Evolutionary conservation across 176 grass and related monocot genomes (phyloP).

Genomic region (Bolboschoenus planiculmis): DNA sequence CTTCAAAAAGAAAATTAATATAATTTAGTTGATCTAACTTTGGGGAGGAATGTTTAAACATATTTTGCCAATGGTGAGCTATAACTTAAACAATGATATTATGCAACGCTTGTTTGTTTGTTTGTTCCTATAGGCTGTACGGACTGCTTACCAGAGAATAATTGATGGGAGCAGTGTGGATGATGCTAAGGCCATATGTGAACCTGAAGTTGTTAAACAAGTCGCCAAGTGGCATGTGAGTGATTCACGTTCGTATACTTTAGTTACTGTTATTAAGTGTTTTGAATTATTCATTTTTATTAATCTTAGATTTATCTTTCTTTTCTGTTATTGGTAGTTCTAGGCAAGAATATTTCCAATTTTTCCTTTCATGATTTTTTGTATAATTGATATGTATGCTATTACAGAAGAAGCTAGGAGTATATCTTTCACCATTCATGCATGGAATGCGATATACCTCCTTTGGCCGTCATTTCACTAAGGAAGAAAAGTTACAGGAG

Average conservation of each 20-base stretch:
- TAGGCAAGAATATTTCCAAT: neutral
- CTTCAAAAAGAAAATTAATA: neutral
- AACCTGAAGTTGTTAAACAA: constrained; percentile 61
- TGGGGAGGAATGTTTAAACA: neutral
- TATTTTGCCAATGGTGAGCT: neutral
- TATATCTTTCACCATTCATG: constrained; percentile 68
- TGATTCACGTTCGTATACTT: neutral
- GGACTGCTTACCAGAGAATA: constrained; percentile 48
- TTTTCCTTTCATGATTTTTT: neutral
- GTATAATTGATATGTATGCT: constrained; percentile 1
- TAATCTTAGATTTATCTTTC: neutral
- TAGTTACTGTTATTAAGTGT: neutral
- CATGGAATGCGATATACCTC: constrained; percentile 79
- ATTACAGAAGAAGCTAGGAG: constrained; percentile 52
- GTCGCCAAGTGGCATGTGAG: constrained; percentile 56
- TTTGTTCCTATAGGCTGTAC: constrained; percentile 40
- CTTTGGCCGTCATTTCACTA: constrained; percentile 78
- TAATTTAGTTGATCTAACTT: neutral
- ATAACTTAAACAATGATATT: neutral
- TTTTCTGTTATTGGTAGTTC: neutral
- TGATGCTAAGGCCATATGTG: constrained; percentile 69
- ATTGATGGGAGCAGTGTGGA: constrained; percentile 40
- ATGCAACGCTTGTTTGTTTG: neutral
- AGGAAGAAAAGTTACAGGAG: constrained; percentile 63
- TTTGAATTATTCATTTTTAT: neutral